Evolutionary conservation across 1,284 basidiomycete genomes (phyloP), one percentile per base, ranked within the genome.

Genomic region (Ganoderma sp.): DNA sequence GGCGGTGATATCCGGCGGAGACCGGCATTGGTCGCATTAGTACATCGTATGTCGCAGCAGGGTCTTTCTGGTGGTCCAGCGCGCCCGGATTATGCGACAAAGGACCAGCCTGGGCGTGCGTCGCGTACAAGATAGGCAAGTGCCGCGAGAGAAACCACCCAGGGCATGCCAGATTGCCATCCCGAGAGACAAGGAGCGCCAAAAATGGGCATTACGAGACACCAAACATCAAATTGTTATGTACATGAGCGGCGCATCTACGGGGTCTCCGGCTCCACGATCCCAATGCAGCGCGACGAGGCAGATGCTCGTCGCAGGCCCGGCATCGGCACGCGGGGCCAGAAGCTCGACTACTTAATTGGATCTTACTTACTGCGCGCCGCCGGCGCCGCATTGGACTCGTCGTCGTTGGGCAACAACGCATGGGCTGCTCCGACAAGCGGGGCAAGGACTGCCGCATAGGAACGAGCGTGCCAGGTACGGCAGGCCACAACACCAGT

Each of bases 1-100:
- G 9, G 37, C 56, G 56, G 56, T 4, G 56, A 58, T 58, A 39
- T 39, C 56, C 56, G 48, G 48, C 48, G 37, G 28, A 37, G 19
- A 17, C 10, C 56, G 56, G 56, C 56, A 58, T 34, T 58, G 32
- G 32, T 58, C 34, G 56, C 19, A 58, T 58, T 37, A 34, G 52
- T 56, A 10, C 52, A 19, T 3, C 19, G 34, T n/a, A 58, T 19
- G 56, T 19, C n/a, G 32, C 56, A 19, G 56, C 19, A 37, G n/a
- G 28, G 17, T 34, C 48, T 0, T 58, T 58, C 56, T 19, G 32
- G 34, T 14, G 6, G 32, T 58, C 28, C 56, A 37, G 56, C 56
- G 56, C 56, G 15, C 34, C 56, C 9, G 56, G 39, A 17, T 39
- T 34, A 58, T 22, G 37, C 34, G 48, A 52, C 22, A n/a, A 25